Evolutionary conservation across 495 filamentous ascomycete genomes (phyloP), one percentile per base, ranked within the genome.

Genomic region (Penicillium subrubescens): DNA sequence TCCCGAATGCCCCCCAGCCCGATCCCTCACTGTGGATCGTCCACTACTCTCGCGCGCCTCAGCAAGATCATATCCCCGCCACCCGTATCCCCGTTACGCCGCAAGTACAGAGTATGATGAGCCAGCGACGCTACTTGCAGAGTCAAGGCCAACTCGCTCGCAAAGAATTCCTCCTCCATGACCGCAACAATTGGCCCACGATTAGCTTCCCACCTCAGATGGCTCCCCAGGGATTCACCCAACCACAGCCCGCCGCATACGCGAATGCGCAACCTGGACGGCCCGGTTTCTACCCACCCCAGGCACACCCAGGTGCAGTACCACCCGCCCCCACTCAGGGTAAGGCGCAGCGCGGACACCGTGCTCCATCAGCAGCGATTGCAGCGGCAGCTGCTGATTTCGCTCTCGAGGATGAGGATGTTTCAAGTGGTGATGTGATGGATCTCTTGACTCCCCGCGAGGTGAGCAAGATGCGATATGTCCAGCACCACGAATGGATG

Each of bases 401-500:
- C 54, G 79, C 83, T 0, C 81, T 92, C 50, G 92, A 97, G 55
- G 94, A 98, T 64, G 95, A 98, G 73, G 93, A 96, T 67, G 89
- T 90, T 3, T 88, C 89, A 5, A 84, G 89, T 2, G 93, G 93
- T 17, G 95, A 99, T 70, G 82, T 91, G 69, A 89, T 99, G 70
- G 95, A 99, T 69, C 83, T 92, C 55, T 78, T 96, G 39, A 94
- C 90, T 0, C 93, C 94, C 19, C 88, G 93, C 8, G 95, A 98
- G 62, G 88, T 98, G 66, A 94, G 92, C 68, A 80, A 88, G 64
- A 85, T 87, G 68, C 83, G 95, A 52, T 99, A 96, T 72, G 89
- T 87, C 65, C 95, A 97, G 69, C 95, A 99, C 70, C 95, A 98
- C 67, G 93, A 97, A 75, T 97, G 94, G 95, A 96, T 98, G 91